A percentile compares a stretch with the other conserved stretches of the same genome.
These are phyloP conservation scores for Aquilaria agallochum DNA, from an alignment of 441 rosid genomes.

Conservation along the genomic window DNA sequence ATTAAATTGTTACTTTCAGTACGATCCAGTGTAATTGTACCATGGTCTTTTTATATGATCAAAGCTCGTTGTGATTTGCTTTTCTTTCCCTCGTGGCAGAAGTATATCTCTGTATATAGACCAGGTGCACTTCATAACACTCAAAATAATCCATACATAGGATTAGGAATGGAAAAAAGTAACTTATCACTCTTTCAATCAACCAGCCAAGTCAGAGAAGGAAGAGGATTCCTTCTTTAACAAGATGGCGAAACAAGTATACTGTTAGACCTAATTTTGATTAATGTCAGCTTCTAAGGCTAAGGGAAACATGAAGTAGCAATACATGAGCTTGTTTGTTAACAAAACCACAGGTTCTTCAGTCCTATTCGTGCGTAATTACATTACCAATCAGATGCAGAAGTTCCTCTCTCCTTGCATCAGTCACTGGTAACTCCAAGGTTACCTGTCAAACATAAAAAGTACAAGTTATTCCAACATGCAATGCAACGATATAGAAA, in stretches of 20 bases:
- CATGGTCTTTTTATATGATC: too few species aligned
- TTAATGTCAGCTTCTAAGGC: slow-evolving; percentile 6
- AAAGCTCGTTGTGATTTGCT: too few species aligned
- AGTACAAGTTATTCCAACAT: neutral
- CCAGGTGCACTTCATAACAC: too few species aligned
- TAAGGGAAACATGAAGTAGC: neutral
- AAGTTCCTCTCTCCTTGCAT: slow-evolving; percentile 50
- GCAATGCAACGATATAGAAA: slow-evolving; percentile 2
- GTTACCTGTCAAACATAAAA: slow-evolving; percentile 50
- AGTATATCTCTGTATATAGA: too few species aligned
- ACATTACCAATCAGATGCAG: slow-evolving; percentile 32
- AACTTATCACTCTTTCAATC: too few species aligned
- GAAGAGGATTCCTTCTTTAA: too few species aligned
- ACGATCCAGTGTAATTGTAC: too few species aligned
- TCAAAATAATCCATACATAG: too few species aligned
- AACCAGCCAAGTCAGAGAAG: too few species aligned
- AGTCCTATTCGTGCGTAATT: slow-evolving; percentile 25
- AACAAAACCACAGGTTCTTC: slow-evolving; percentile 8
- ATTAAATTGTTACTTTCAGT: too few species aligned
- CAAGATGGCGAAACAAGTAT: neutral
- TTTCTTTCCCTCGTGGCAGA: too few species aligned
- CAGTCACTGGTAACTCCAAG: slow-evolving; percentile 53
- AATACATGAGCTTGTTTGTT: slow-evolving; percentile 15
- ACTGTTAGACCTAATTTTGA: neutral
- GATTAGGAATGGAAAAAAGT: too few species aligned